These are phyloP conservation scores for Blastocystis sp. DNA, from an alignment of 352 stramenopile genomes.

Conservation along the genomic window DNA sequence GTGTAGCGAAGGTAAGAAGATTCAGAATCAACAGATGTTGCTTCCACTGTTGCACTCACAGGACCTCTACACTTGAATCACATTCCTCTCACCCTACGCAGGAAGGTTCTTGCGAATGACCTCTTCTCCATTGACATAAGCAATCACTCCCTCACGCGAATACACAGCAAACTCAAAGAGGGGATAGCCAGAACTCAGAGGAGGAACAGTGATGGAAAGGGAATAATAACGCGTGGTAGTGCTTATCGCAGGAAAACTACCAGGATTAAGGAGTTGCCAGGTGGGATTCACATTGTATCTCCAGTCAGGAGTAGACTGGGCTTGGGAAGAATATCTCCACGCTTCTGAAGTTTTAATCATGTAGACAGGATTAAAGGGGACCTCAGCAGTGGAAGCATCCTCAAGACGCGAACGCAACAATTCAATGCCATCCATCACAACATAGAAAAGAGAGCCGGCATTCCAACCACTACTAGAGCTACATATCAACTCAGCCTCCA, in stretches of 20 bases:
- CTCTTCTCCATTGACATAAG: conserved; percentile 57
- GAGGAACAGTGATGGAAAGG: conserved; percentile 42
- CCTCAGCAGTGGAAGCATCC: background rate
- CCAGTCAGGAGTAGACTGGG: conserved; percentile 23
- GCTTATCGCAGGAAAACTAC: conserved; percentile 14
- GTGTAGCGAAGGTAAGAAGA: conserved; percentile 35
- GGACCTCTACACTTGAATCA: background rate
- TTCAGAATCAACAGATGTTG: background rate
- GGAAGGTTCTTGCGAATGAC: conserved; percentile 58
- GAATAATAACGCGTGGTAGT: conserved; percentile 51
- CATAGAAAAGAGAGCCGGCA: conserved; percentile 42
- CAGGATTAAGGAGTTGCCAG: conserved; percentile 8
- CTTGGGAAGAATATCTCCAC: conserved; percentile 16
- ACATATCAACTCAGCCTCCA: background rate
- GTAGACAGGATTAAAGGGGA: conserved; percentile 38
- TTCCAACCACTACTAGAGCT: conserved; percentile 43
- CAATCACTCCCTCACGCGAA: conserved; percentile 25
- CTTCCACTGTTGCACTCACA: background rate
- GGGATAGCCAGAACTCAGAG: conserved; percentile 20
- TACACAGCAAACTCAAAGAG: conserved; percentile 48
- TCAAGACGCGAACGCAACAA: conserved; percentile 40
- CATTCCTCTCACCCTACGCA: background rate
- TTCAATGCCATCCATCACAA: conserved; percentile 52
- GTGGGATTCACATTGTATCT: conserved; percentile 12
- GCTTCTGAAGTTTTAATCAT: background rate